Percentiles rank a stretch among this genome's conserved stretches.
Evolutionary conservation across 2,329 filamentous ascomycete species (phyloP).

Genomic region (Phialocephala sp.): DNA sequence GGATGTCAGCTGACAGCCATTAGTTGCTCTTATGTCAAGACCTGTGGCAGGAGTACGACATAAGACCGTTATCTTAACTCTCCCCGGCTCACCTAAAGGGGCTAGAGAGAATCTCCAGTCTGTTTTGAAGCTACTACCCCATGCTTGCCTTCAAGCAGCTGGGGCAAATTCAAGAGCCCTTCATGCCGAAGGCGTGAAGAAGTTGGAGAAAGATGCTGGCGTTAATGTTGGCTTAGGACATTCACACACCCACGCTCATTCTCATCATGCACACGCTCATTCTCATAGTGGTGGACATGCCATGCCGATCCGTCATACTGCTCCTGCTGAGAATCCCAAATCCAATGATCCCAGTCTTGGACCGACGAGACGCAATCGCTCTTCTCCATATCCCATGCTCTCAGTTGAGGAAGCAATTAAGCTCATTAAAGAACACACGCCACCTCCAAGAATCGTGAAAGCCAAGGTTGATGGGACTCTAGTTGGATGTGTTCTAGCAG

Average conservation of each 20-base stretch:
- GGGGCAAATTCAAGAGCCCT: constrained; percentile 81
- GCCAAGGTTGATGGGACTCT: constrained; percentile 68
- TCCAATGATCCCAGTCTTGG: constrained; percentile 67
- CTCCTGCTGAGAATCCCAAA: constrained; percentile 58
- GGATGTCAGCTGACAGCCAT: constrained; percentile 33
- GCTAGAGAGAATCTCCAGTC: constrained; percentile 92
- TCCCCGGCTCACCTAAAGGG: constrained; percentile 94
- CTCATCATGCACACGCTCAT: constrained; percentile 52
- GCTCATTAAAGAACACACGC: constrained; percentile 75
- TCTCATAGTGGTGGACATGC: constrained; percentile 66
- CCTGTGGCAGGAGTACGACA: constrained; percentile 89
- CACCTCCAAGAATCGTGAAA: constrained; percentile 61
- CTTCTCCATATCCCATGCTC: constrained; percentile 92
- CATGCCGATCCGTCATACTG: constrained; percentile 74
- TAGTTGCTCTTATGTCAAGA: constrained; percentile 95
- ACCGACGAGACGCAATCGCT: constrained; percentile 74
- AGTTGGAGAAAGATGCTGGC: constrained; percentile 83
- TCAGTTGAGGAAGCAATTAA: constrained; percentile 80
- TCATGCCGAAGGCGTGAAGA: constrained; percentile 81
- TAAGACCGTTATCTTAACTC: constrained; percentile 80
- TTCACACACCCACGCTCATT: constrained; percentile 55
- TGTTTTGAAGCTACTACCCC: constrained; percentile 86
- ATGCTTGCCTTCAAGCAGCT: constrained; percentile 89
- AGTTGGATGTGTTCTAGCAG: constrained; percentile 79
- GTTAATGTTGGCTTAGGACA: constrained; percentile 52